Evolutionary conservation across 306 rosid genomes (phyloP), one percentile per base, ranked within the genome.

Genomic region (Nissolia schottii): DNA sequence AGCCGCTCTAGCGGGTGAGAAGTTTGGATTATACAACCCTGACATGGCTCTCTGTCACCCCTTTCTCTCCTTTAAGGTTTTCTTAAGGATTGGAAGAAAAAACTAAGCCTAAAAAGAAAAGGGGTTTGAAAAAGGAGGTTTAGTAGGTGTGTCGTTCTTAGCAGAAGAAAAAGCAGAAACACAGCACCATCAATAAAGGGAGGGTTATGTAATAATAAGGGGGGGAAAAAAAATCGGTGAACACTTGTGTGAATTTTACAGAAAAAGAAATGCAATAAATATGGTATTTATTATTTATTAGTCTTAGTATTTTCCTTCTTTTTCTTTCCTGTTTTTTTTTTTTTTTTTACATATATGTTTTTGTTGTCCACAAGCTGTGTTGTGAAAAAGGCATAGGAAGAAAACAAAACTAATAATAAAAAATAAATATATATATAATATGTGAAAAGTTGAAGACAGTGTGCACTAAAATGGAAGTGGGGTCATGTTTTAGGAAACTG

Each of bases 1-100:
- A 81, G 83, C 98, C 51, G 98, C 95, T 88, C 98, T 90, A 57
- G 93, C 96, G 37, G 92, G 98, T 35, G 98, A 93, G 87, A 90
- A 93, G 86, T 93, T 93, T 72, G 91, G 84, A 81, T 87, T 90
- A 71, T 93, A 93, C 90, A 93, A 83, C 61, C 98, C 98, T 67
- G 97, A 93, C 98, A 93, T 93, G 72, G 75, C 83, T 82, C 62
- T 6, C 67, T n/a, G n/a, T n/a, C n/a, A n/a, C n/a, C 50, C n/a
- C 38, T 18, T 23, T 51, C 22, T 9, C 34, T 7, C 7, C 75
- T 6, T 23, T 53, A 22, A 45, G 61, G 32, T 37, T 76, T 57
- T 76, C 71, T 77, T 72, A 77, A 89, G 85, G 82, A 85, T 79
- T 86, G 69, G 82, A 88, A 83, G 72, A 68, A 81, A 76, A 77